Percentiles rank a stretch among this genome's conserved stretches.
These are phyloP conservation scores for Gnomoniopsis sp. DNA, from an alignment of 2,329 filamentous ascomycete genomes.

Conservation along the genomic window DNA sequence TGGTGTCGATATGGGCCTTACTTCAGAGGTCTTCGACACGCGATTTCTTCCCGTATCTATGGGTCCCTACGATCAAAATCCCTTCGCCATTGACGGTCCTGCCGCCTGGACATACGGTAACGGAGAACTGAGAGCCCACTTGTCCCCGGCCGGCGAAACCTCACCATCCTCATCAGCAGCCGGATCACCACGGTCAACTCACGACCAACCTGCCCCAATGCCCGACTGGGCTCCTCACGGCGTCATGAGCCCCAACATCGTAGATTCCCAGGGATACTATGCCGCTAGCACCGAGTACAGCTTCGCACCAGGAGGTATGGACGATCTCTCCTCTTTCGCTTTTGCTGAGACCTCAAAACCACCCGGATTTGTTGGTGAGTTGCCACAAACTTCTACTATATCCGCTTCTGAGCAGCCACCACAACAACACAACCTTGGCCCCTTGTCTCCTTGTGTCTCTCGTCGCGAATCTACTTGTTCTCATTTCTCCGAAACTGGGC, in stretches of 20 bases:
- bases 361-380: slow-evolving; percentile 56
- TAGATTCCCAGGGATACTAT: slow-evolving; percentile 52
- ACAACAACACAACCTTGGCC: slow-evolving; percentile 20
- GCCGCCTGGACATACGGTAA: slow-evolving; percentile 44
- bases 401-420: slow-evolving; percentile 10
- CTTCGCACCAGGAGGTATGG: slow-evolving; percentile 47
- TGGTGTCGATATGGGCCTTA: slow-evolving; percentile 45
- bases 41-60: slow-evolving; percentile 39
- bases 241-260: slow-evolving; percentile 61
- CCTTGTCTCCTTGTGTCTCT: slow-evolving; percentile 24
- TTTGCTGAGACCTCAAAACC: slow-evolving; percentile 42
- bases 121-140: slow-evolving; percentile 46
- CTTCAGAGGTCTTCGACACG: slow-evolving; percentile 44
- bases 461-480: slow-evolving; percentile 21
- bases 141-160: slow-evolving; percentile 58
- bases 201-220: slow-evolving; percentile 53
- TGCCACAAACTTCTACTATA: slow-evolving; percentile 34
- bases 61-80: slow-evolving; percentile 39
- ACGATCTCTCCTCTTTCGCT: slow-evolving; percentile 48
- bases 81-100: slow-evolving; percentile 44
- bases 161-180: slow-evolving; percentile 66
- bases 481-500: slow-evolving; percentile 20
- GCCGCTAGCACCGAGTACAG: slow-evolving; percentile 50
- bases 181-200: slow-evolving; percentile 63
- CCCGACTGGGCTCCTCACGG: slow-evolving; percentile 57